phyloP scores from a whole-genome alignment of 1,284 basidiomycete genomes.

The Moesziomyces aphidis region DNA sequence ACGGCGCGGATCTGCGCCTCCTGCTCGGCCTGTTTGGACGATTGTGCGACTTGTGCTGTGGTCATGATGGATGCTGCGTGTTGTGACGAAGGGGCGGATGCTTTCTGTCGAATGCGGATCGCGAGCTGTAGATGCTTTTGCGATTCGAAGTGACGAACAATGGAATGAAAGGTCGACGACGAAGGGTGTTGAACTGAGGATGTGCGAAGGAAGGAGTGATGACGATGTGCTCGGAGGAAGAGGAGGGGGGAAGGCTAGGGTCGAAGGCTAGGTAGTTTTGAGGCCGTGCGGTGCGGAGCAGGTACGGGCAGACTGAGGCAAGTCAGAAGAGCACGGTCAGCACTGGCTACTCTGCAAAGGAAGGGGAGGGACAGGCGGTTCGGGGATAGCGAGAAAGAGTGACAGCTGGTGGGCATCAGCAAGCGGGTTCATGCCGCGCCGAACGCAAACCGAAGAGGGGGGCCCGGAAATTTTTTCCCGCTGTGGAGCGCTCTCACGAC shows the following conservation, averaged over 20 bases:
- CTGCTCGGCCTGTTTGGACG: conserved; percentile 41
- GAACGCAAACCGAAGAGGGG: not conserved
- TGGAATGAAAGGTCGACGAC: not conserved
- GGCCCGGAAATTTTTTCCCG: too few relatives aligned
- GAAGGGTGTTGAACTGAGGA: not conserved
- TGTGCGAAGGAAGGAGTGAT: conserved; percentile 1
- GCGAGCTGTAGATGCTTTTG: too few relatives aligned
- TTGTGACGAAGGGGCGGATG: not conserved
- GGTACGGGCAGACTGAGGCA: not conserved
- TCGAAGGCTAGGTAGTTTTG: not conserved
- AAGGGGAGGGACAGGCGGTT: not conserved
- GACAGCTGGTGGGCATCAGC: not conserved
- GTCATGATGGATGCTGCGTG: conserved; percentile 22
- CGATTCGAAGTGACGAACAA: not conserved
- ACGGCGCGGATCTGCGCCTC: conserved; percentile 48
- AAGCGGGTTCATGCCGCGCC: not conserved
- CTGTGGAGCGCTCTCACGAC: too few relatives aligned
- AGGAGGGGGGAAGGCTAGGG: conserved; percentile 1
- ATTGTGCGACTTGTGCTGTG: conserved; percentile 36
- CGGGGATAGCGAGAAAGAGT: not conserved
- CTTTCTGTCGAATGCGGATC: too few relatives aligned
- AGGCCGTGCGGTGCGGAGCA: not conserved
- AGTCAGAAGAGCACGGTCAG: not conserved
- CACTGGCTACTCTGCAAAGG: not conserved
- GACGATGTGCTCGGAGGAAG: conserved; percentile 1